phyloP scores from a whole-genome alignment of 257 asterid genomes.

The Craterostigma plantagineum region DNA sequence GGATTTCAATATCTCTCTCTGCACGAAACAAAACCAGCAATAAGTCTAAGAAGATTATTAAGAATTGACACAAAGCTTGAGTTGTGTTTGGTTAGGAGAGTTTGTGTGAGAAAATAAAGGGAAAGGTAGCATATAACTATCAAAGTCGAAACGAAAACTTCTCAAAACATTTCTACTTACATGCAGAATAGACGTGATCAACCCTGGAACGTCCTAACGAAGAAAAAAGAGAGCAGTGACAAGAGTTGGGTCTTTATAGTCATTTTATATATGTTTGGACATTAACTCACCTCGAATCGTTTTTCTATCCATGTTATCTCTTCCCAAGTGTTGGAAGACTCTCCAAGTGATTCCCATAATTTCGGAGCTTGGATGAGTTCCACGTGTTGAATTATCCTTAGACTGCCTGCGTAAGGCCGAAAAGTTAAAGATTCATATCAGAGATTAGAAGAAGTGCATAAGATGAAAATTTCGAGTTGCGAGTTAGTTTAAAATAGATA shows the following conservation, averaged over 20 bases:
- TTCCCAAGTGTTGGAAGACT: constrained; percentile 43
- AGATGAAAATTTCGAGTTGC: neutral
- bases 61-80: no score
- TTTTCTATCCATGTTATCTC: constrained; percentile 65
- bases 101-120: neutral
- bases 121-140: neutral
- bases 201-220: constrained; percentile 56
- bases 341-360: constrained; percentile 41
- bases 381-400: constrained; percentile 71
- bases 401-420: constrained; percentile 34
- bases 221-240: constrained; percentile 9
- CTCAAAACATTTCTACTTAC: constrained; percentile 17
- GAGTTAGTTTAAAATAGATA: neutral
- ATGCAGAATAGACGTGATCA: constrained; percentile 58
- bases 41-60: no score
- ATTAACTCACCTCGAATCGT: constrained; percentile 37
- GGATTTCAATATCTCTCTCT: neutral
- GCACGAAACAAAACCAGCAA: neutral
- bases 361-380: constrained; percentile 53
- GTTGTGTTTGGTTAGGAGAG: no score
- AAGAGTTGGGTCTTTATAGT: constrained; percentile 4
- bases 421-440: constrained; percentile 1
- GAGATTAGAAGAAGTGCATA: neutral
- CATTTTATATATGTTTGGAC: neutral
- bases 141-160: neutral